phyloP scores from a whole-genome alignment of 2,329 filamentous ascomycete species.

The Achaetomium macrosporum region DNA sequence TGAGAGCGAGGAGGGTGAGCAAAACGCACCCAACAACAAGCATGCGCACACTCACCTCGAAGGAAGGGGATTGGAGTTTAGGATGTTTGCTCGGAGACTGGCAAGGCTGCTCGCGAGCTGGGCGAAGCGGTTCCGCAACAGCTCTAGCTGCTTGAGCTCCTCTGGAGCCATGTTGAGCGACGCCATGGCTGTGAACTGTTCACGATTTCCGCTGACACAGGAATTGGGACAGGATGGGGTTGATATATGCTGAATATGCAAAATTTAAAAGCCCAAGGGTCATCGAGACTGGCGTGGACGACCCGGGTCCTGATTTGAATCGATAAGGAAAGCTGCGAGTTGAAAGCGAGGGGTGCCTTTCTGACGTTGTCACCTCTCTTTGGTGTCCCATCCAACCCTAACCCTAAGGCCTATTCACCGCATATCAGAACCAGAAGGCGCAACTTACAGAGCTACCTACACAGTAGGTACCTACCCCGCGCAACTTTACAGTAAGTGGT shows the following conservation, averaged over 20 bases:
- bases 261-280: not conserved
- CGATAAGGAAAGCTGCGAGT: not conserved
- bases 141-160: slow-evolving; percentile 63
- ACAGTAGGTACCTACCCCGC: no score
- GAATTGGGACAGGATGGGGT: not conserved
- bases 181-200: slow-evolving; percentile 27
- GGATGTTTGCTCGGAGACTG: slow-evolving; percentile 56
- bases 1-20: not conserved
- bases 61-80: slow-evolving; percentile 60
- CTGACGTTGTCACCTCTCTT: not conserved
- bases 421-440: no score
- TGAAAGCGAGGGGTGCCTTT: not conserved
- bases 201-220: not conserved
- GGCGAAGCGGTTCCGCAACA: slow-evolving; percentile 60
- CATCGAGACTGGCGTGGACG: not conserved
- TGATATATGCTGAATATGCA: not conserved
- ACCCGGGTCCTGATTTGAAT: not conserved
- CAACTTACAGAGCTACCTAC: no score
- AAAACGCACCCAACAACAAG: not conserved
- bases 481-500: no score
- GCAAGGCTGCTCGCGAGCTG: slow-evolving; percentile 64
- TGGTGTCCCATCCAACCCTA: not conserved
- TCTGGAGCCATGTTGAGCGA: slow-evolving; percentile 50
- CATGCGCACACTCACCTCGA: slow-evolving; percentile 46
- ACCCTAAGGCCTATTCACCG: not conserved